Base-by-base conservation (phyloP, 2,329 filamentous ascomycete species). In the Fusarium tjaetaba region DNA sequence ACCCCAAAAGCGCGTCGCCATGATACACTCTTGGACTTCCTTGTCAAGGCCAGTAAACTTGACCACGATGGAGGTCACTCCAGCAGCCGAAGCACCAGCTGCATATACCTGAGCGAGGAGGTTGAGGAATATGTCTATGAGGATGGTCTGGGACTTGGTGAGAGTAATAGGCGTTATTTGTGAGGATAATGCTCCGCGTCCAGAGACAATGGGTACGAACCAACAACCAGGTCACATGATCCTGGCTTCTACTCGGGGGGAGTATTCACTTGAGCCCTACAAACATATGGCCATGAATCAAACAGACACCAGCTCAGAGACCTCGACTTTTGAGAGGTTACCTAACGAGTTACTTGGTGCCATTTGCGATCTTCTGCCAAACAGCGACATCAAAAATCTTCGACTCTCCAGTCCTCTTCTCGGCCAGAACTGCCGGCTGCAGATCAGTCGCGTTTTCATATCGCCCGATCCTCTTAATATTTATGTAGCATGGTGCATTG, bases 241-340 rank as follows among this genome's bases (percentile, higher is more conserved):
- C 7, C 11, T 32, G 7, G 7, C 28, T 7, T 7, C 28, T 28
- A 28, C 6, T 7, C 28, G n/a, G n/a, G 28, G 28, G 7, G 6
- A 28, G 28, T 28, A 7, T 38, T 18, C 8, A 0, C 18, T 11
- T 46, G 43, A 28, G 24, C 24, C 24, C 11, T 46, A 22, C 14
- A 10, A 14, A 46, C 10, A 28, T 5, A 20, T 10, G 26, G 4
- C 26, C 11, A 22, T 28, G 26, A 46, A 22, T 18, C 8, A 28
- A 28, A 15, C 4, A 15, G 43, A 15, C 8, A 0, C 13, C 13
- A 1, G 3, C 8, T 3, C 13, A 4, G 0, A 5, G 26, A 4
- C 13, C 13, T 28, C 11, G 13, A 22, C 18, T 22, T 1, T 46
- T 11, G 26, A 46, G 26, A 11, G 13, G 7, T 15, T 46, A 9